Conservation (phyloP, 2,329 filamentous ascomycete genomes). For the Claviceps pazoutovae region DNA sequence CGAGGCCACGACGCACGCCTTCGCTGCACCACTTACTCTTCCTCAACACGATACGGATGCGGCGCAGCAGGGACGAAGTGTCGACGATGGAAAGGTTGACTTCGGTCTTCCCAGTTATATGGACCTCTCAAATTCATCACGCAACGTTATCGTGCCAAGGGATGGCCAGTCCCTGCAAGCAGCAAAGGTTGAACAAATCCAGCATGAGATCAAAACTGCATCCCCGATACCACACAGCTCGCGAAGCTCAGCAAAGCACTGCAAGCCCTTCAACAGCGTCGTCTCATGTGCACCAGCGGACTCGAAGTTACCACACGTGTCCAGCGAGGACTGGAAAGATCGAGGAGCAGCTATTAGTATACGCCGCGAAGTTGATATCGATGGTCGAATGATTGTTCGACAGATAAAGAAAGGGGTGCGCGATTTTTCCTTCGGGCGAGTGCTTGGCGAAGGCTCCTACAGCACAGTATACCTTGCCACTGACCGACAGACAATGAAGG, state of each 20-base stretch:
- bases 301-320: neutral
- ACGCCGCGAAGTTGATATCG: constrained; percentile 71
- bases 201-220: constrained; percentile 40
- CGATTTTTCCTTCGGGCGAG: constrained; percentile 85
- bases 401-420: constrained; percentile 94
- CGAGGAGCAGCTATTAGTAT: constrained; percentile 77
- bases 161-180: constrained; percentile 8
- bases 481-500: constrained; percentile 83
- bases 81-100: neutral
- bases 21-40: constrained; percentile 6
- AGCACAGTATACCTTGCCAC: constrained; percentile 89
- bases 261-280: constrained; percentile 9
- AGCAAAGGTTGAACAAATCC: constrained; percentile 27
- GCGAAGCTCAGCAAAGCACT: constrained; percentile 37
- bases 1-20: constrained; percentile 9
- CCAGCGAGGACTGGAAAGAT: constrained; percentile 92
- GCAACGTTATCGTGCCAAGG: constrained; percentile 3
- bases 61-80: neutral
- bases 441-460: constrained; percentile 92
- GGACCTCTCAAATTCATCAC: constrained; percentile 4
- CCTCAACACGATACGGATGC: neutral
- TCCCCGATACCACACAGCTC: constrained; percentile 66
- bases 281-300: constrained; percentile 22
- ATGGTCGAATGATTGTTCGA: constrained; percentile 66
- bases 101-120: neutral